Evolutionary conservation across 495 filamentous ascomycete genomes (phyloP), one percentile per base, ranked within the genome.

Genomic region (Daldinia childiae): DNA sequence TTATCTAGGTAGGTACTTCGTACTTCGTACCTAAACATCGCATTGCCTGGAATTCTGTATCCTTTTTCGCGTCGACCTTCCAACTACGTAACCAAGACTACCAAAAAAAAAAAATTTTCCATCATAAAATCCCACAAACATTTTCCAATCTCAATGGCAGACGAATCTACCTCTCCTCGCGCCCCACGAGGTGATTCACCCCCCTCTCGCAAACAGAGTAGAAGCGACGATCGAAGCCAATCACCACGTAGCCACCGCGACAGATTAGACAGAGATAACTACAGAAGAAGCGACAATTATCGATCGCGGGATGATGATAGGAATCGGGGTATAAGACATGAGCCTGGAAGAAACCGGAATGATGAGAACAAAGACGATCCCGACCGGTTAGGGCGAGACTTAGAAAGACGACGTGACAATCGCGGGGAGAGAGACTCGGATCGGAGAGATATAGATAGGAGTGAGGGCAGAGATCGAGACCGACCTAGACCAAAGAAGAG

Each of bases 401-500:
- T 39, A 1, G 64, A 43, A 52, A 66, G 71, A 61, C 68, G 58
- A 34, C 51, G 38, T 24, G 55, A 36, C 3, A 58, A 74, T 30
- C 62, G 58, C 62, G 64, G 59, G 0, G 68, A 63, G 9, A 66
- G 45, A 48, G 62, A 62, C 26, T 69, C 71, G 11, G 64, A 73
- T 32, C 62, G 68, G 57, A 62, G 58, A 57, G 65, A 72, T 34
- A 21, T 39, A n/a, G 76, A 74, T 55, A 68, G 29, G 5, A 64
- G 61, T 6, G 71, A 74, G 15, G 68, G 69, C 15, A 69, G 68
- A 57, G 74, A 69, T 26, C 72, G 68, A 58, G 74, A 74, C 39
- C 41, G 64, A 9, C 73, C 75, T 4, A 76, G 78, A 11, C 81
- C 80, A 4, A 84, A 82, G 66, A 79, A 75, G 56, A 62, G 66